Conservation (phyloP, 495 filamentous ascomycete species). For the Penicillium arizonense region DNA sequence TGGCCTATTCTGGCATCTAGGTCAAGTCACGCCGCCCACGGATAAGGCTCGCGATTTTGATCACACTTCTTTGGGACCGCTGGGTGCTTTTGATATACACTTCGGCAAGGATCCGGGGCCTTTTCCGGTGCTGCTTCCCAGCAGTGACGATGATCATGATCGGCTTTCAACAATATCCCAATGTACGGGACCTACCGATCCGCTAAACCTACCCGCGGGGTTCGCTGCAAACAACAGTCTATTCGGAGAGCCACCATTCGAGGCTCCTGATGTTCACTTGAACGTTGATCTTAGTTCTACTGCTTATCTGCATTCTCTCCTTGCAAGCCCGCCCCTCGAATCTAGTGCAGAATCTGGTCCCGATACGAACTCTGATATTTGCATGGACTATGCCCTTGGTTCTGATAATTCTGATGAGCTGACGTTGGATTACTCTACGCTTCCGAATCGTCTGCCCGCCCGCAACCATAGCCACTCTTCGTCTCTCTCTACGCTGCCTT, state of each 20-base stretch:
- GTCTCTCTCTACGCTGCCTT: neutral
- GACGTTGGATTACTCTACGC: neutral
- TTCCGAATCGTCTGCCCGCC: neutral
- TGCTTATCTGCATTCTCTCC: neutral
- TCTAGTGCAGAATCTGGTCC: neutral
- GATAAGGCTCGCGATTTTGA: neutral
- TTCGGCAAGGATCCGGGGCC: neutral
- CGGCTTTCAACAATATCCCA: neutral
- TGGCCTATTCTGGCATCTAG: neutral
- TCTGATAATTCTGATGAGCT: neutral
- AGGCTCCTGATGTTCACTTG: neutral
- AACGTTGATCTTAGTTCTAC: neutral
- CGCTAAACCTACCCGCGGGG: neutral
- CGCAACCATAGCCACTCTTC: neutral
- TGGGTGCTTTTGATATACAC: neutral
- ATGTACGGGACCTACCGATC: too few species aligned
- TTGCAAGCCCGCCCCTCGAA: neutral
- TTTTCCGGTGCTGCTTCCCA: neutral
- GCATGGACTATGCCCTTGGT: too few species aligned
- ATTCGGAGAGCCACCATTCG: neutral
- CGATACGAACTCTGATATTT: neutral
- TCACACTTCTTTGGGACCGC: neutral
- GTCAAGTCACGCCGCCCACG: neutral
- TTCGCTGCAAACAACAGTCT: neutral
- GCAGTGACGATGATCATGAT: neutral